Base-by-base conservation (phyloP, 352 stramenopile genomes). In the Phytophthora cryptogea region DNA sequence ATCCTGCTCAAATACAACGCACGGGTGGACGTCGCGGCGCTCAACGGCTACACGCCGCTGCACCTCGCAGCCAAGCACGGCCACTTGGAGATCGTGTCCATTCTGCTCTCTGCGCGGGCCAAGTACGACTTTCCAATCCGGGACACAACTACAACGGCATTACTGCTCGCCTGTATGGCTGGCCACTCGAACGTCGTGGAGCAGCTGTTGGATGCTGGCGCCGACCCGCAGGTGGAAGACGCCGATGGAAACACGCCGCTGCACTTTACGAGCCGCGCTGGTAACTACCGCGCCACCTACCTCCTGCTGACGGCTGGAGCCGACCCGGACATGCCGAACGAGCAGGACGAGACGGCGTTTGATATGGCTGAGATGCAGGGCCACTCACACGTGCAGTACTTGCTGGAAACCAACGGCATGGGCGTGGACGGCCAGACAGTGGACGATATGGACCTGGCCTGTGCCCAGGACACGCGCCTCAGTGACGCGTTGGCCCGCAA, bases 321-420 rank as follows among this genome's bases (percentile, higher is more conserved):
- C 5, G 86, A 95, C 51, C 80, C 86, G 26, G 81, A 93, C 54
- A 92, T 95, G 79, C 86, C 86, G 20, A 93, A 95, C 59, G 70
- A 84, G 20, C 69, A 73, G n/a, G 76, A 89, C 42, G 67, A 95
- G 54, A 92, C 86, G 48, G 78, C 86, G 9, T 90, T 92, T 48
- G 86, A 95, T 44, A 76, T 95, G 37, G 83, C 83, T 10, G 75
- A 82, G 41, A 63, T 63, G 28, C 75, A 84, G 31, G 81, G 84
- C 36, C 80, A 88, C 59, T 75, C 79, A 27, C 84, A 91, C 53
- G 74, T 93, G 39, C 74, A 86, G 51, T 90, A 93, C 52, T 54
- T 93, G 54, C 71, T 93, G 41, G 81, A 93, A 59, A 92, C 82
- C 17, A 92, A 89, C 59, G 82, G 82, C 53, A 82, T 82, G 68